Conservation (phyloP, 129 eudicot genomes). For the Glebionis coronaria region DNA sequence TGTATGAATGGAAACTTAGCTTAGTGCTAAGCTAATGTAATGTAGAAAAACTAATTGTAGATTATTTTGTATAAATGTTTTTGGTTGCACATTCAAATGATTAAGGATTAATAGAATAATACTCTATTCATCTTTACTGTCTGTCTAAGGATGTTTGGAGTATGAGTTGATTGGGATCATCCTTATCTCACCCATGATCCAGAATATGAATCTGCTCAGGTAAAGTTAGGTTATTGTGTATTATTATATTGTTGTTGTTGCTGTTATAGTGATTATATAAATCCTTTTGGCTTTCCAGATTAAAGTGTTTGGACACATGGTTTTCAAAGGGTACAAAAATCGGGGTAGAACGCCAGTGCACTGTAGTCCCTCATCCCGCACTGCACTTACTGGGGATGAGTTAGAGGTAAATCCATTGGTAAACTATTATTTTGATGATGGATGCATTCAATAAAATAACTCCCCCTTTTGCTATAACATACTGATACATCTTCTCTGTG, state of each 20-base stretch:
- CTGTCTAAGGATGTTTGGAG: constrained; percentile 66
- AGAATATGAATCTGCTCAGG: constrained; percentile 98
- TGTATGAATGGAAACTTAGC: no score
- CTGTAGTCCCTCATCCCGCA: constrained; percentile 98
- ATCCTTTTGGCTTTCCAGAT: constrained; percentile 41
- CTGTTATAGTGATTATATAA: neutral
- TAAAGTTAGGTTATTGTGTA: constrained; percentile 18
- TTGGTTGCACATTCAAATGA: neutral
- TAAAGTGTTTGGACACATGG: constrained; percentile 96
- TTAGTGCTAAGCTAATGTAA: no score
- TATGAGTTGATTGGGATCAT: constrained; percentile 97
- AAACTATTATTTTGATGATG: no score
- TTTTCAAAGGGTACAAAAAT: constrained; percentile 72
- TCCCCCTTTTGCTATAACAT: no score
- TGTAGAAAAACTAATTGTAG: no score
- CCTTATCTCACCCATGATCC: constrained; percentile 97
- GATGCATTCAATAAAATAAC: no score
- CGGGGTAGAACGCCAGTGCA: constrained; percentile 98
- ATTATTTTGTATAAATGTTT: constrained; percentile 7
- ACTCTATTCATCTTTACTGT: constrained; percentile 13
- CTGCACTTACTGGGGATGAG: constrained; percentile 99
- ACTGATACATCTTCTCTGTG: no score
- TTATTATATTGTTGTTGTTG: neutral
- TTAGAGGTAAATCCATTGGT: constrained; percentile 82
- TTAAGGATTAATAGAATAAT: neutral